Conservation (phyloP, 371 early-diverging fungal species). For the Mucor racemosus region DNA sequence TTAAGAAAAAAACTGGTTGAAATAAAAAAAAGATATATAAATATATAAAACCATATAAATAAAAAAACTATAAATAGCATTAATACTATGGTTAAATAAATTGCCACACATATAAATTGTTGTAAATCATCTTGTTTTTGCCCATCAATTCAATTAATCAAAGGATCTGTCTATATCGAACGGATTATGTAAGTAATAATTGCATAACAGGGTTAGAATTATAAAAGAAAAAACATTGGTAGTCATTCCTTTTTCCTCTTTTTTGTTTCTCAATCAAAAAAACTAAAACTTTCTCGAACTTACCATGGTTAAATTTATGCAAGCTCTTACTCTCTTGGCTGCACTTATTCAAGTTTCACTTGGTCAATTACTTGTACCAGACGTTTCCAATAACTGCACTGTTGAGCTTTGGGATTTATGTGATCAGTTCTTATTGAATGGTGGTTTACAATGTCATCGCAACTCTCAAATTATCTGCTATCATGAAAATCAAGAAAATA, state of each 20-base stretch:
- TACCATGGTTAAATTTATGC: background rate
- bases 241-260: background rate
- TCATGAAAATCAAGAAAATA: constrained; percentile 2
- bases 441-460: background rate
- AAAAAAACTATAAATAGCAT: background rate
- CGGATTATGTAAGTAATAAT: background rate
- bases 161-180: background rate
- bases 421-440: background rate
- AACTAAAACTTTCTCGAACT: background rate
- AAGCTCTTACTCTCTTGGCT: background rate
- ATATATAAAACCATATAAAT: background rate
- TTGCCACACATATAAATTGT: background rate
- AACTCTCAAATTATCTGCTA: background rate
- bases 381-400: background rate
- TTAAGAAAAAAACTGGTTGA: constrained; percentile 1
- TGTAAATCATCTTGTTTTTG: background rate
- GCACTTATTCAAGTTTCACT: background rate
- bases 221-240: background rate
- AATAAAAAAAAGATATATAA: constrained; percentile 3
- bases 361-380: background rate
- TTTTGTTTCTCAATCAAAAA: background rate
- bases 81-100: background rate
- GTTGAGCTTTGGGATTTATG: background rate
- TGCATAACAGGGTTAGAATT: background rate
- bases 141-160: background rate